Conservation (phyloP, 176 grass and related monocot genomes). For the Pontederia paniculata region DNA sequence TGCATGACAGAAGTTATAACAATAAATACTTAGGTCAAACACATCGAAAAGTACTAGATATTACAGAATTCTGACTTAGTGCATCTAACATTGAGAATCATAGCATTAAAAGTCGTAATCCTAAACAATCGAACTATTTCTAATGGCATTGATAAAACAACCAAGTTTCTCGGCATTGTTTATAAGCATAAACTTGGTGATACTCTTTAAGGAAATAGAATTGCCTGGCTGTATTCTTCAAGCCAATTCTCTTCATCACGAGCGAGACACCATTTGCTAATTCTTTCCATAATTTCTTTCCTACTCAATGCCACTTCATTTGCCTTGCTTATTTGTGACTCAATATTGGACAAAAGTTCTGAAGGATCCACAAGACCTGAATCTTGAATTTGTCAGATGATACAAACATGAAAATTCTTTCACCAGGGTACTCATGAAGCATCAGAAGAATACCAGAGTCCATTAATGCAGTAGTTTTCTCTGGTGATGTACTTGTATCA, state of each 20-base stretch:
- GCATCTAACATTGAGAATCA: no score
- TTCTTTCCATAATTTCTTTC: constrained; percentile 59
- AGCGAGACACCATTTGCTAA: constrained; percentile 49
- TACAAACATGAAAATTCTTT: background rate
- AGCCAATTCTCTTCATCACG: constrained; percentile 63
- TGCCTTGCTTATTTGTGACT: constrained; percentile 38
- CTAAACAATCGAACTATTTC: no score
- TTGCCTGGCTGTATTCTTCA: constrained; percentile 1
- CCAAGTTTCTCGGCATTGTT: no score
- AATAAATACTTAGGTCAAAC: no score
- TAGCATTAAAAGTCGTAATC: no score
- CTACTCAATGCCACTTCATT: constrained; percentile 34
- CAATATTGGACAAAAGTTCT: constrained; percentile 44
- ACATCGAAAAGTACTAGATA: no score
- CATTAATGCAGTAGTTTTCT: constrained; percentile 44
- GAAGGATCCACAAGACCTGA: constrained; percentile 44
- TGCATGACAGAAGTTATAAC: constrained; percentile 2
- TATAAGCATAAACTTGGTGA: background rate
- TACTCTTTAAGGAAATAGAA: background rate
- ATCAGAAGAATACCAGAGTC: constrained; percentile 35
- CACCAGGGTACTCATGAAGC: background rate
- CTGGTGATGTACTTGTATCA: constrained; percentile 42
- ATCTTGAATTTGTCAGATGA: background rate
- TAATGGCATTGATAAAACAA: no score
- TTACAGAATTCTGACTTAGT: no score